Percentiles rank a stretch among this genome's conserved stretches.
These are phyloP conservation scores for Cicer cuneatum DNA, from an alignment of 306 rosid species.

Conservation along the genomic window DNA sequence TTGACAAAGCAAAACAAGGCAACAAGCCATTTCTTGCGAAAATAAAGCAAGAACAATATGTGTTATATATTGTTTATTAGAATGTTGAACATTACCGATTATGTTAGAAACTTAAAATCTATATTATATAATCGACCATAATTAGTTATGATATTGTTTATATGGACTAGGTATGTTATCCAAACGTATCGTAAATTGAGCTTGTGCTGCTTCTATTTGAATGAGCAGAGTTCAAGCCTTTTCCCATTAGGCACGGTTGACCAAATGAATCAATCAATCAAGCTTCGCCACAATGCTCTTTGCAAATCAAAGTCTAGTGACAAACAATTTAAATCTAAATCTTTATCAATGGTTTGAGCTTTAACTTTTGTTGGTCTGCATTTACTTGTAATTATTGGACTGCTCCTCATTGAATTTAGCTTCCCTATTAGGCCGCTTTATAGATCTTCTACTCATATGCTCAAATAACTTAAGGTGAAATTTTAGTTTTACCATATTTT, in stretches of 20 bases:
- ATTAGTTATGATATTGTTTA: conserved; percentile 1
- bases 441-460: background rate
- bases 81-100: background rate
- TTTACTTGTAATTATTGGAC: conserved; percentile 3
- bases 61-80: background rate
- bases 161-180: background rate
- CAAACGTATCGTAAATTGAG: conserved; percentile 14
- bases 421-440: background rate
- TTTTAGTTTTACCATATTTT: background rate
- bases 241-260: background rate
- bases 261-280: conserved; percentile 5
- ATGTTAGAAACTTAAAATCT: background rate
- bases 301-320: background rate
- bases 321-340: background rate
- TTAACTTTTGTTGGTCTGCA: background rate
- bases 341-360: background rate
- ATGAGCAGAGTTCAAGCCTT: background rate
- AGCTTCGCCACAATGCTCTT: background rate
- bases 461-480: background rate
- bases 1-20: too few species aligned
- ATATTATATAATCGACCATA: background rate
- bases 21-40: background rate
- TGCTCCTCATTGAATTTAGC: background rate
- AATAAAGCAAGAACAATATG: background rate
- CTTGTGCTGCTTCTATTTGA: background rate